These are phyloP conservation scores for Striga hermonthica DNA, from an alignment of 305 asterid species.

Conservation along the genomic window DNA sequence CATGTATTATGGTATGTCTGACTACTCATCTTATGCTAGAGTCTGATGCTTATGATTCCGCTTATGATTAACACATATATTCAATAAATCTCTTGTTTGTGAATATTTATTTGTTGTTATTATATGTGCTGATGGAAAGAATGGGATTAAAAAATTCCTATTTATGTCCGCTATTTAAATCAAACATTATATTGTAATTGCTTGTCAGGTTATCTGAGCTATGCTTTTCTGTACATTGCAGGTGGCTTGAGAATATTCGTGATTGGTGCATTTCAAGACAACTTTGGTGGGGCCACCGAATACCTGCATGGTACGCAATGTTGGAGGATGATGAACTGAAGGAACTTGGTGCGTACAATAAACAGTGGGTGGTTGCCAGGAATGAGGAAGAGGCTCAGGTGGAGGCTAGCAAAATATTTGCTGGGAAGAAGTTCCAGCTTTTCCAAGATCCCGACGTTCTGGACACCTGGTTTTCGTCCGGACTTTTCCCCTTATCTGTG, in stretches of 20 bases:
- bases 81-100: background rate
- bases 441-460: conserved; percentile 76
- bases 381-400: conserved; percentile 52
- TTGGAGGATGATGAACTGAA: conserved; percentile 58
- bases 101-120: too few relatives aligned
- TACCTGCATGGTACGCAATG: conserved; percentile 80
- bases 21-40: background rate
- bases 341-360: conserved; percentile 52
- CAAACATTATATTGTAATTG: background rate
- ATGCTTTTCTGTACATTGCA: conserved; percentile 31
- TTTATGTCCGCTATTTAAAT: too few relatives aligned
- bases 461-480: conserved; percentile 88
- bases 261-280: conserved; percentile 90
- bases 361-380: conserved; percentile 78
- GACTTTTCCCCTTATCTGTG: conserved; percentile 73
- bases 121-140: background rate
- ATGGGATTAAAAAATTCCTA: background rate
- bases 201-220: background rate
- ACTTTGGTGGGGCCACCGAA: conserved; percentile 88
- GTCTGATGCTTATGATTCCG: background rate
- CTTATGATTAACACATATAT: background rate
- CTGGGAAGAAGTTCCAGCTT: conserved; percentile 53
- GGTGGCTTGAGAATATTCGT: conserved; percentile 85
- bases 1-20: background rate
- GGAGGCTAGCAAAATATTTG: conserved; percentile 49